Percentiles rank a stretch among this genome's conserved stretches.
Conservation (phyloP, 2,329 filamentous ascomycete species). For the Colletotrichum spaethianum region DNA sequence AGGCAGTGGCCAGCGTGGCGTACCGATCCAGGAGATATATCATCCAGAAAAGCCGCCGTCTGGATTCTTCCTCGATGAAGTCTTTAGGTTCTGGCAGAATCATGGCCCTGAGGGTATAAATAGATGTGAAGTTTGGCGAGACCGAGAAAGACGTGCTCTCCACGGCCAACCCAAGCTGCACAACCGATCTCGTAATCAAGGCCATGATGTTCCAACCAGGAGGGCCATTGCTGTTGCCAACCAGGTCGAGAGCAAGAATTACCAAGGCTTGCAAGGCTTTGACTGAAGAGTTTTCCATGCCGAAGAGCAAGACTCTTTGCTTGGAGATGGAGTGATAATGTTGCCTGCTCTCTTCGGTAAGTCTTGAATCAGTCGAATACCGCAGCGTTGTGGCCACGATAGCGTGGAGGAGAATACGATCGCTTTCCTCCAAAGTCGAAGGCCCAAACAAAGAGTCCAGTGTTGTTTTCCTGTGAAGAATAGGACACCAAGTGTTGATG, state of each 20-base stretch:
- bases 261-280: slow-evolving; percentile 90
- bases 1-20: slow-evolving; percentile 90
- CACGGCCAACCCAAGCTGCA: slow-evolving; percentile 88
- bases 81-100: slow-evolving; percentile 86
- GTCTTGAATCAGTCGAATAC: slow-evolving; percentile 82
- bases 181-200: slow-evolving; percentile 88
- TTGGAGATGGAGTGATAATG: slow-evolving; percentile 87
- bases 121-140: slow-evolving; percentile 84
- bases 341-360: slow-evolving; percentile 80
- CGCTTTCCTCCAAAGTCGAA: slow-evolving; percentile 82
- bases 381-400: slow-evolving; percentile 91
- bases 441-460: slow-evolving; percentile 86
- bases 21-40: slow-evolving; percentile 92
- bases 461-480: slow-evolving; percentile 87
- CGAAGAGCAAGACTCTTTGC: slow-evolving; percentile 88
- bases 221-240: slow-evolving; percentile 89
- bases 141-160: slow-evolving; percentile 86
- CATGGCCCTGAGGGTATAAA: slow-evolving; percentile 90
- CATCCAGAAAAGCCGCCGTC: slow-evolving; percentile 92
- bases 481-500: slow-evolving; percentile 89
- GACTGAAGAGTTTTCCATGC: slow-evolving; percentile 90
- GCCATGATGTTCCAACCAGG: slow-evolving; percentile 94
- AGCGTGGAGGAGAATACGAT: slow-evolving; percentile 86
- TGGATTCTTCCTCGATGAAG: slow-evolving; percentile 91
- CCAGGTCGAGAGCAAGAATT: slow-evolving; percentile 87